Conservation (phyloP, 1,139 yeast genomes). For the Keqinozyma sinolaborantium region DNA sequence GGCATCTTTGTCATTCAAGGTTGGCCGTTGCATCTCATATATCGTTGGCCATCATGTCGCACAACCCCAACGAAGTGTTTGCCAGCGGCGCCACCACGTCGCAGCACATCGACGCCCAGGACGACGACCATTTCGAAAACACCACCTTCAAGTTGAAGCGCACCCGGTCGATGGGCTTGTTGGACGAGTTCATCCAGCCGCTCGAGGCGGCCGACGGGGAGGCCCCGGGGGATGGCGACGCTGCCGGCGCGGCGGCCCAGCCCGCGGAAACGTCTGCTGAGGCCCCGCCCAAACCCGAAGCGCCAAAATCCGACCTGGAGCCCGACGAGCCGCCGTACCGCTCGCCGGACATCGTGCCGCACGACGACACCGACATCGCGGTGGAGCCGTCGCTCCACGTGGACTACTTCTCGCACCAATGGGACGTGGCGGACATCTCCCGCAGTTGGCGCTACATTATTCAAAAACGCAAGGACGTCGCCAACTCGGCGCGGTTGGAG, state of each 20-base stretch:
- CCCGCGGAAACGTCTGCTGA: not conserved
- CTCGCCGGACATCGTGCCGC: slow-evolving; percentile 48
- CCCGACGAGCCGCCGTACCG: not conserved
- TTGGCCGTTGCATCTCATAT: too few species aligned
- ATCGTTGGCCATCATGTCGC: slow-evolving; percentile 6
- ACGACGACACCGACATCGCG: slow-evolving; percentile 81
- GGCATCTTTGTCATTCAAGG: too few species aligned
- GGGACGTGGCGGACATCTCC: slow-evolving; percentile 93
- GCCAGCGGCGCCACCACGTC: slow-evolving; percentile 51
- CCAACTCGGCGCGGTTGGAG: slow-evolving; percentile 65
- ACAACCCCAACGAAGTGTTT: slow-evolving; percentile 30
- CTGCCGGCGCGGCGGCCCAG: not conserved
- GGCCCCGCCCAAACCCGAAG: not conserved
- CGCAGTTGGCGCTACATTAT: slow-evolving; percentile 95
- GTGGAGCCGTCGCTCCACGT: slow-evolving; percentile 87
- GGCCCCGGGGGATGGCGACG: not conserved
- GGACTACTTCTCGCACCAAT: slow-evolving; percentile 89
- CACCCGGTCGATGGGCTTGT: slow-evolving; percentile 77
- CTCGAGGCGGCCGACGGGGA: slow-evolving; percentile 11
- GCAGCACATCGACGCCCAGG: slow-evolving; percentile 65
- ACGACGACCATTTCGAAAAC: slow-evolving; percentile 67
- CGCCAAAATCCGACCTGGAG: too few species aligned
- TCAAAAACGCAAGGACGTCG: slow-evolving; percentile 70
- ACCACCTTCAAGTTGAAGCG: slow-evolving; percentile 76
- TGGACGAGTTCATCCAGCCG: slow-evolving; percentile 65